phyloP scores from a whole-genome alignment of 805 yeast genomes.

The Scheffersomyces coipomensis region DNA sequence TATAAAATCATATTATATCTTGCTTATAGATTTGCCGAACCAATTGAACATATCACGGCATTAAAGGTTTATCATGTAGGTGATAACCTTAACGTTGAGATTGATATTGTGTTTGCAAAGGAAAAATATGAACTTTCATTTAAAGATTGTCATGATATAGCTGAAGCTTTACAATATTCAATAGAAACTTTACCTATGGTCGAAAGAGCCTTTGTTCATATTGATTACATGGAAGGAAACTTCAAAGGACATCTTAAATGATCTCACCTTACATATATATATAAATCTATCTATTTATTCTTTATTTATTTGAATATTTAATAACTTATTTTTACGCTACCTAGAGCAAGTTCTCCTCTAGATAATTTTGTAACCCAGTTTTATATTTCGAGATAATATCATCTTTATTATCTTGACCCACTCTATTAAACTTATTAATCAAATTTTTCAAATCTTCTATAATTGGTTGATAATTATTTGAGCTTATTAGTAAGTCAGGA shows the following conservation, averaged over 20 bases:
- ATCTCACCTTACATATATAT: neutral
- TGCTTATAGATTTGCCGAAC: constrained; percentile 66
- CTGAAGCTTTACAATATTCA: constrained; percentile 79
- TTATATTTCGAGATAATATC: constrained; percentile 32
- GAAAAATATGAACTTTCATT: constrained; percentile 47
- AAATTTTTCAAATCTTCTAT: constrained; percentile 16
- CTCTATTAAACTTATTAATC: constrained; percentile 25
- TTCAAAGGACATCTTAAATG: constrained; percentile 39
- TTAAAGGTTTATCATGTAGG: constrained; percentile 78
- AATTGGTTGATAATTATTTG: constrained; percentile 1
- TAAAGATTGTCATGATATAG: constrained; percentile 75
- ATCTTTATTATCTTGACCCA: constrained; percentile 22
- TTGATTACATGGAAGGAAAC: constrained; percentile 57
- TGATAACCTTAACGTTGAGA: constrained; percentile 72
- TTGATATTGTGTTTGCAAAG: constrained; percentile 57
- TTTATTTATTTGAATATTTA: neutral
- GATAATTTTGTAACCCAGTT: constrained; percentile 14
- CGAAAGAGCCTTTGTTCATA: constrained; percentile 79
- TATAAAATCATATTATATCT: constrained; percentile 66
- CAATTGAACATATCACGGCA: constrained; percentile 61
- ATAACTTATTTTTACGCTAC: neutral
- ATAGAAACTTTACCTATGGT: constrained; percentile 74
- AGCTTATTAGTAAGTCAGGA: neutral
- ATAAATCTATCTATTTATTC: neutral
- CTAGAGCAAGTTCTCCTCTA: constrained; percentile 2